Conservation (phyloP, 1,284 basidiomycete genomes). For the Ganoderma lingzhi region DNA sequence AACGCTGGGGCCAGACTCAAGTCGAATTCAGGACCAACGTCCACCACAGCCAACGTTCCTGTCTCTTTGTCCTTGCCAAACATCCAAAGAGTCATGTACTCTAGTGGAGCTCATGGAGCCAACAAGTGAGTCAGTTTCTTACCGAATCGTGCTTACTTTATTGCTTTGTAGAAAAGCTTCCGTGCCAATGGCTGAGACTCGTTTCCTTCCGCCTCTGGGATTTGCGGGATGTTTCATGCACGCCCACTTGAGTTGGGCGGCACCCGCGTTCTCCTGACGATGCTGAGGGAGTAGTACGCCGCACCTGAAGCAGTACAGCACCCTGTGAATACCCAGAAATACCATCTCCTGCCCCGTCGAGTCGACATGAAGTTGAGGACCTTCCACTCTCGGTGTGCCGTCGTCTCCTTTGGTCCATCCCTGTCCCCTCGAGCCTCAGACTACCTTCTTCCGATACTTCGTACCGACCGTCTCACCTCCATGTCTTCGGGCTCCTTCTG, state of each 20-base stretch:
- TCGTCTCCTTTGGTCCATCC: neutral
- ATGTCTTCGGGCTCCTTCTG: constrained; percentile 17
- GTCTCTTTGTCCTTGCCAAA: too few species aligned
- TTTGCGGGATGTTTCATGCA: neutral
- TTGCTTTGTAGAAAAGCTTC: neutral
- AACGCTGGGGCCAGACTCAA: too few species aligned
- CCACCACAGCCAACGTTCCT: neutral
- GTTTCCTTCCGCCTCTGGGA: neutral
- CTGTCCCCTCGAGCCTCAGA: neutral
- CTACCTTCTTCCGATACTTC: neutral
- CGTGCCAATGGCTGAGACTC: neutral
- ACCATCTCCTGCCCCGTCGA: neutral
- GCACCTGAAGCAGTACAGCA: neutral
- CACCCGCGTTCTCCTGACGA: neutral
- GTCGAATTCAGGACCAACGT: neutral
- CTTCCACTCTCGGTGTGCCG: neutral
- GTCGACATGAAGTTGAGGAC: neutral
- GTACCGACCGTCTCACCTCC: neutral
- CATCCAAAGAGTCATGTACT: too few species aligned
- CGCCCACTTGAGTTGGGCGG: neutral
- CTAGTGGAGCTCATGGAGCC: neutral
- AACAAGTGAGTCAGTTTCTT: neutral
- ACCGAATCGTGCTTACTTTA: neutral
- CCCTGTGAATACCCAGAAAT: neutral
- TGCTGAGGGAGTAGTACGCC: neutral